Percentiles rank a stretch among this genome's conserved stretches.
Evolutionary conservation across 345 rosid genomes (phyloP).

Genomic region (Clarkia xantiana): DNA sequence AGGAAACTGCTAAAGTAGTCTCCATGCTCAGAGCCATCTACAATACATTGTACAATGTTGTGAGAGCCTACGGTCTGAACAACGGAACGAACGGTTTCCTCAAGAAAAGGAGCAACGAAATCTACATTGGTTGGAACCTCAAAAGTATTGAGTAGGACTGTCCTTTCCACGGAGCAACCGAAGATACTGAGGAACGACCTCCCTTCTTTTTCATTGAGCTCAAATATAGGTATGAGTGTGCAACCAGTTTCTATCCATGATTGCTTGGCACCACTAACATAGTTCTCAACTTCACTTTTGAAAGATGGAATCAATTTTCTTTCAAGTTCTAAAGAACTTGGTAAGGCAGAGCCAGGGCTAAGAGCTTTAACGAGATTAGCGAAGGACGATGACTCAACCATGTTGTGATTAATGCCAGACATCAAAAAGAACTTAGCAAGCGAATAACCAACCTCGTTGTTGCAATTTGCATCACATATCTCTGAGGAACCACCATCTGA

Average conservation of each 20-base stretch:
- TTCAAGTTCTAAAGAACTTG: background rate
- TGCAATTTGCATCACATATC: too few species aligned
- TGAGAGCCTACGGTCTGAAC: background rate
- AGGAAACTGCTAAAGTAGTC: background rate
- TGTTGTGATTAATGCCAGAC: too few species aligned
- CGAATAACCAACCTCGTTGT: too few species aligned
- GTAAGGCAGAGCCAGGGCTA: too few species aligned
- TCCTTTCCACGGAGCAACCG: background rate
- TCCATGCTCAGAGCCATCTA: background rate
- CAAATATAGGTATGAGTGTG: background rate
- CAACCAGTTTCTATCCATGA: slow-evolving; percentile 1
- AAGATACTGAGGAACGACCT: background rate
- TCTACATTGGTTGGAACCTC: background rate
- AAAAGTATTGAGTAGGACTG: background rate
- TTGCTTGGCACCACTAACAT: background rate
- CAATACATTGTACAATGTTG: background rate
- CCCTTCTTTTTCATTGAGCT: background rate
- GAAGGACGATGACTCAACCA: too few species aligned
- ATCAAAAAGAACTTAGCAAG: too few species aligned
- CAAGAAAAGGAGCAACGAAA: background rate
- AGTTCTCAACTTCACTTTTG: background rate
- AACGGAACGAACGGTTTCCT: background rate
- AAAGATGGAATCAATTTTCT: background rate
- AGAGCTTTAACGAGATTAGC: too few species aligned
- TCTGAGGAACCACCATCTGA: too few species aligned